Base-by-base conservation (phyloP, 257 asterid species). In the Nicotiana sylvestris region DNA sequence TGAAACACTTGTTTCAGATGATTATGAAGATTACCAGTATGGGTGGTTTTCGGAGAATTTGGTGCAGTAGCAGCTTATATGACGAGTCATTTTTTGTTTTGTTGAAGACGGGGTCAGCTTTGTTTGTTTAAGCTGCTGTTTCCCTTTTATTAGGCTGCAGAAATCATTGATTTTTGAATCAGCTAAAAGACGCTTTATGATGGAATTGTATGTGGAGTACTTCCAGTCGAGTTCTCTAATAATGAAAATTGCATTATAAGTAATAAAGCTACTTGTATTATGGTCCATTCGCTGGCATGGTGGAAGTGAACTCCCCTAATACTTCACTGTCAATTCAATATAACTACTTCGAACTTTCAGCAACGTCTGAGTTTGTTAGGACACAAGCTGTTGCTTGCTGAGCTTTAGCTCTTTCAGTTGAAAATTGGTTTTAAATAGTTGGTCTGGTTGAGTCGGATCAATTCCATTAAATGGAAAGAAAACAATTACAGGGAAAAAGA, bases 21-120 rank as follows among this genome's bases (percentile, higher is more conserved):
- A 87, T 66, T 96, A 90, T 74, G 94, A 92, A 89, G 94, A 92
- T 61, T 91, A 90, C 83, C 6, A 55, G 60, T 15, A 13, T 55
- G 18, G 60, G 17, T 12, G 12, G n/a, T 55, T 55, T 55, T 55
- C n/a, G 4, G 18, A 13, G 18, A 55, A 55, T 13, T 4, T 12
- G n/a, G 60, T 55, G n/a, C 60, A 13, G 60, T 55, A 55, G 60
- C 60, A 3, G 60, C 60, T 55, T 13, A 55, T 15, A 4, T 13
- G 60, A 55, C 13, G 60, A 4, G 6, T 55, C 6, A 1, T 46
- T 46, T 13, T 46, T 46, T 46, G 55, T 10, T 46, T 7, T 46
- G 55, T 35, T 35, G 39, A 35, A 35, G 39, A 35, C 4, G 6
- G 6, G 13, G 13, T 46, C 13, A 46, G 12, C 58, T 11, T 55